Conservation (phyloP, 345 rosid genomes). For the Hypericum androsaemum region DNA sequence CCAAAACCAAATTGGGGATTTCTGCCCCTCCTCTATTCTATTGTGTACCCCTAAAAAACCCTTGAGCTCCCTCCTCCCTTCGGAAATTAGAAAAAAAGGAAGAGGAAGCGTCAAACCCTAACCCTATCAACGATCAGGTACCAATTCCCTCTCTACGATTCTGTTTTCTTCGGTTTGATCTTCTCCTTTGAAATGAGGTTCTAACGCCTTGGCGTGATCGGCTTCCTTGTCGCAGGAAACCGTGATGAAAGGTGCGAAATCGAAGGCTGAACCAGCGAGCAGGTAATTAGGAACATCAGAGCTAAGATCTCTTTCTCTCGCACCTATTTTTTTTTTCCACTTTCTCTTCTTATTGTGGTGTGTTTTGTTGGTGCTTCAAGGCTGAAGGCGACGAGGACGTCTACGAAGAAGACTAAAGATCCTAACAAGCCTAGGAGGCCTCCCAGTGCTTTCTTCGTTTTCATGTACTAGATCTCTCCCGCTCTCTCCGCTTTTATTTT, state of each 20-base stretch:
- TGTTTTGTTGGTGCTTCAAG: background rate
- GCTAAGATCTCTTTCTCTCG: slow-evolving; percentile 9
- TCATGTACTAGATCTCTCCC: slow-evolving; percentile 40
- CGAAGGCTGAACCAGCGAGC: slow-evolving; percentile 27
- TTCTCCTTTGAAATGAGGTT: background rate
- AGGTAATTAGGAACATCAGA: background rate
- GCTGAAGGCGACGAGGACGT: slow-evolving; percentile 19
- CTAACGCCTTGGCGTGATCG: slow-evolving; percentile 16
- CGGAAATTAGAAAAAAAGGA: background rate
- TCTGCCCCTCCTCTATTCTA: too few relatives aligned
- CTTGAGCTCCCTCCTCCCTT: slow-evolving; percentile 5
- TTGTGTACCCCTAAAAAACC: slow-evolving; percentile 17
- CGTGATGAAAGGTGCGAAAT: slow-evolving; percentile 56
- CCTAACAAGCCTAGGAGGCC: slow-evolving; percentile 90
- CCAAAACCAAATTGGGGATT: slow-evolving; percentile 21
- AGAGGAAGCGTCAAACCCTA: too few relatives aligned
- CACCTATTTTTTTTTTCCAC: background rate
- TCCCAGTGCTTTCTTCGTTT: slow-evolving; percentile 75
- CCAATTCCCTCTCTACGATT: too few relatives aligned
- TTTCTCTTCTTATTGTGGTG: background rate
- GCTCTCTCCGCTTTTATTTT: background rate
- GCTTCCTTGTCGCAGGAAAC: slow-evolving; percentile 29
- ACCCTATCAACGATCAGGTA: too few relatives aligned
- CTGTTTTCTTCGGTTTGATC: too few relatives aligned
- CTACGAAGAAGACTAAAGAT: slow-evolving; percentile 60